These are phyloP conservation scores for Cryomyces antarcticus DNA, from an alignment of 495 filamentous ascomycete genomes.

Conservation along the genomic window DNA sequence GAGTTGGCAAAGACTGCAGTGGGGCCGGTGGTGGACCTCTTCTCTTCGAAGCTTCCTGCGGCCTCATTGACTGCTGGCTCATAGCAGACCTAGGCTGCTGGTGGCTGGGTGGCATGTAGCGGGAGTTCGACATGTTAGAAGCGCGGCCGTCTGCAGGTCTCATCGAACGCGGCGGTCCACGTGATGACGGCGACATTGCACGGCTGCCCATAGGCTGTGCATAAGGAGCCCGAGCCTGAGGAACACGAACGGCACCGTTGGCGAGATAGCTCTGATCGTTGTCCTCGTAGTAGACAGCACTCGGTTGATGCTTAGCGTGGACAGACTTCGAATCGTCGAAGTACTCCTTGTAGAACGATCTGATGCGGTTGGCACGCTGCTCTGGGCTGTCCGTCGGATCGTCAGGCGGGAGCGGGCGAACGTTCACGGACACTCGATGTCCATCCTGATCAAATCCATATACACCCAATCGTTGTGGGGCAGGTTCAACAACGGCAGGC, in stretches of 20 bases:
- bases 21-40: constrained; percentile 43
- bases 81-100: constrained; percentile 9
- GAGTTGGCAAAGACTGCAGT: constrained; percentile 62
- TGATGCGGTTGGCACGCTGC: constrained; percentile 82
- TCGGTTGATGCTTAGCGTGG: constrained; percentile 19
- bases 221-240: constrained; percentile 39
- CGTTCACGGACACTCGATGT: constrained; percentile 63
- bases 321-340: constrained; percentile 60
- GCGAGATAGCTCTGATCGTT: constrained; percentile 43
- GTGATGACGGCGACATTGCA: constrained; percentile 92
- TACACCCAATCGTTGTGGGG: constrained; percentile 27
- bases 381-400: constrained; percentile 76
- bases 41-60: not conserved
- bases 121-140: constrained; percentile 13
- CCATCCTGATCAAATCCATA: constrained; percentile 36
- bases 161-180: constrained; percentile 50
- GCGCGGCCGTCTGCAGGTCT: constrained; percentile 21
- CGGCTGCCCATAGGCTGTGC: constrained; percentile 69
- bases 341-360: constrained; percentile 98
- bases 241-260: constrained; percentile 50
- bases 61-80: constrained; percentile 1
- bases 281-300: constrained; percentile 42
- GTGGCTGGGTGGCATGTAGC: constrained; percentile 21
- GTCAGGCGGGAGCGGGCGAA: constrained; percentile 82
- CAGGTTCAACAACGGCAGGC: constrained; percentile 6